A percentile compares a stretch with the other conserved stretches of the same genome.
phyloP scores from a whole-genome alignment of 768 basidiomycete genomes.

The Russula compacta region DNA sequence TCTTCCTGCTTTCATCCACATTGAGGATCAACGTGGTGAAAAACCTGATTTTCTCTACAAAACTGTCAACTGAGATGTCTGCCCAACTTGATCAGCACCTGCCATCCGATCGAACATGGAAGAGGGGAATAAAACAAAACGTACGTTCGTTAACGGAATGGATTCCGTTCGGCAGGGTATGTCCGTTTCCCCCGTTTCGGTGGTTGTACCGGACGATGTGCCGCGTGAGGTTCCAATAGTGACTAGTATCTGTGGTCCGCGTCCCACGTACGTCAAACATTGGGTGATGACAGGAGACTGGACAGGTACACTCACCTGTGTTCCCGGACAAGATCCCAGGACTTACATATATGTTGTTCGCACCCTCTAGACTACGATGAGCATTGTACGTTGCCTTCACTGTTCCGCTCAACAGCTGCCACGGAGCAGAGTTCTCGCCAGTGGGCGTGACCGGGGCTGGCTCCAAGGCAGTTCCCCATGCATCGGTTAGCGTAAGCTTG shows the following conservation, averaged over 20 bases:
- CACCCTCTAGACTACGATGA: conserved; percentile 19
- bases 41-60: conserved; percentile 60
- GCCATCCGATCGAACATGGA: neutral
- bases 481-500: conserved; percentile 30
- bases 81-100: neutral
- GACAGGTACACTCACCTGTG: conserved; percentile 23
- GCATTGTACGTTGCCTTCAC: no score
- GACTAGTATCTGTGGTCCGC: conserved; percentile 1
- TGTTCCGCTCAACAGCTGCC: no score
- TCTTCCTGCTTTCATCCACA: conserved; percentile 38
- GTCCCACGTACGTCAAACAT: neutral
- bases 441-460: conserved; percentile 39
- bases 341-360: conserved; percentile 27
- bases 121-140: conserved; percentile 20
- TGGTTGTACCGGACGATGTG: conserved; percentile 18
- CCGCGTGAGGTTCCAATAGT: conserved; percentile 12
- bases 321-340: conserved; percentile 34
- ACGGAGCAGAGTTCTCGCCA: no score
- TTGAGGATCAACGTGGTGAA: conserved; percentile 59
- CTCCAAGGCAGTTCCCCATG: conserved; percentile 28
- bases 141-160: conserved; percentile 48
- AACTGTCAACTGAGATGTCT: conserved; percentile 43
- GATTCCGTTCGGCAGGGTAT: conserved; percentile 17
- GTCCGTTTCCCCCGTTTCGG: conserved; percentile 27
- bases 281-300: no score